Evolutionary conservation across 208 protist genomes (phyloP).

Genomic region (Tritrichomonas foetus): DNA sequence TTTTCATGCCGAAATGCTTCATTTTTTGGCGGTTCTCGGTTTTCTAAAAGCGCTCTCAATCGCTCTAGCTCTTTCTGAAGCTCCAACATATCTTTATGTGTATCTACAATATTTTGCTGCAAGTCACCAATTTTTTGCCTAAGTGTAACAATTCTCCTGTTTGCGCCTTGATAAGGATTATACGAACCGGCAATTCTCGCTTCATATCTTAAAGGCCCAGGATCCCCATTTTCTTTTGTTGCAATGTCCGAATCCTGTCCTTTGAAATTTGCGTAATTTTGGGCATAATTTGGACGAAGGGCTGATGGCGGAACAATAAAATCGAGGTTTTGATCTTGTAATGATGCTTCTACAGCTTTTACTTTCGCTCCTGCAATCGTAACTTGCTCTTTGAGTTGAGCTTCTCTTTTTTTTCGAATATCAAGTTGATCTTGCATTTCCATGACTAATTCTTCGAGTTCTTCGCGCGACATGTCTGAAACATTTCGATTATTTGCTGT

Average conservation of each 20-base stretch:
- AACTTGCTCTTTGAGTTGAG: neutral
- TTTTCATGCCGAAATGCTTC: neutral
- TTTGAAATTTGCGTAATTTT: neutral
- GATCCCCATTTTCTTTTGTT: neutral
- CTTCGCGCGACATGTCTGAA: neutral
- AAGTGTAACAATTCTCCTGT: neutral
- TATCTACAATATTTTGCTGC: neutral
- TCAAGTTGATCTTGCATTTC: neutral
- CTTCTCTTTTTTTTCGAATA: neutral
- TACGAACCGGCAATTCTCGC: neutral
- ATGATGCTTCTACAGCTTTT: neutral
- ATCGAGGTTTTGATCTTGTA: neutral
- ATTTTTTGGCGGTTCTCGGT: neutral
- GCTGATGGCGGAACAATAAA: neutral
- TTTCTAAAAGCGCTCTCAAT: neutral
- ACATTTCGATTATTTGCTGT: neutral
- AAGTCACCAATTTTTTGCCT: constrained; percentile 39
- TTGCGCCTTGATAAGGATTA: constrained; percentile 11
- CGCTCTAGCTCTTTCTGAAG: neutral
- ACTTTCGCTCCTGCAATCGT: neutral
- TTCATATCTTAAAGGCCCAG: neutral
- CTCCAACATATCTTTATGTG: neutral
- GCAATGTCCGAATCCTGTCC: neutral
- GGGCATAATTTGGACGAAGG: neutral
- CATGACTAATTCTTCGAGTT: neutral